Base-by-base conservation (phyloP, 2,329 filamentous ascomycete species). In the Epicoccum nigrum region DNA sequence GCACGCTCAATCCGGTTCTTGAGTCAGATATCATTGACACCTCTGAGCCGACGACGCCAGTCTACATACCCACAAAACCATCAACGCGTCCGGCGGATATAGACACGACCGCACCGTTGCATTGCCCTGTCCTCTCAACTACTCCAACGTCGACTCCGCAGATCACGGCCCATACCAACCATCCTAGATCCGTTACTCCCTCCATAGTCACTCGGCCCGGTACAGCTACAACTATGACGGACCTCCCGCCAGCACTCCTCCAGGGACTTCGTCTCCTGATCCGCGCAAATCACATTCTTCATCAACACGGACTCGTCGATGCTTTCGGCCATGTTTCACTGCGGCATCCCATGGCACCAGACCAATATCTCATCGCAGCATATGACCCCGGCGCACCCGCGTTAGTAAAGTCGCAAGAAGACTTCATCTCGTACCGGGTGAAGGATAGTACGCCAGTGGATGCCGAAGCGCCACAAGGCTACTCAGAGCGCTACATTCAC, bases 261-360 rank as follows among this genome's bases (percentile, higher is more conserved):
- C 56, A 63, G 30, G 47, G 52, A 9, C 54, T 65, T 32, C 61
- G 63, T 28, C 48, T 65, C 25, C 49, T 65, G 23, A 64, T 65
- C 15, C 63, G 63, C 28, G 63, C 59, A 42, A 75, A 76, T 52
- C 79, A 81, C 59, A 82, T 83, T 39, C 73, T 83, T 0, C 78
- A 82, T 60, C 65, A 79, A 38, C 74, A 82, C 25, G 64, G 65
- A 42, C 74, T 83, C 12, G 69, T 83, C 27, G 81, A 83, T 48
- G 80, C 78, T 2, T 83, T 79, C 57, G 80, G 81, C 17, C 81
- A 83, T 54, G 68, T 83, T 16, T 81, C 80, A 3, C 65, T 81
- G 20, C 73, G 81, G 1, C 74, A 82, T 54, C 79, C 80, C 0
- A 28, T 59, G n/a, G 71, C 79, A 19, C 62, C 72, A 2, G 60